Evolutionary conservation across 345 rosid genomes (phyloP), one percentile per base, ranked within the genome.

Genomic region (Gossypium mustelinum): DNA sequence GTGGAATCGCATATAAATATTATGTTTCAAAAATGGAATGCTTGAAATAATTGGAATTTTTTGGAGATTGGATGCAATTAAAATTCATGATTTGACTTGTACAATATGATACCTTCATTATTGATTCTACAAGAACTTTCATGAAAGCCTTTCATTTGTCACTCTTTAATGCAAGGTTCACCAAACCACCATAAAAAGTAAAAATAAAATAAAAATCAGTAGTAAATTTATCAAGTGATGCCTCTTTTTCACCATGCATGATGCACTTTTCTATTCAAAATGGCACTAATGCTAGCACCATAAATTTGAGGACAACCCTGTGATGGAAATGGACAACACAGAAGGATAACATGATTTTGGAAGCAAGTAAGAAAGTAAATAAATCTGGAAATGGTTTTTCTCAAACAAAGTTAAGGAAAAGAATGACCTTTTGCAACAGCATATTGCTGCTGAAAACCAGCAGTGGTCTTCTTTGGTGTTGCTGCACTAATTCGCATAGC

Each of bases 401-500:
- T 56, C 4, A 7, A 29, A 34, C 25, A 29, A 72, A 41, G 54
- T 59, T 72, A 55, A 56, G 10, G 29, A 55, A 48, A 78, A 1
- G n/a, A 63, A 63, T 27, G 72, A 52, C 98, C 90, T 86, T 93
- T 93, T 47, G 84, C 43, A 1, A 85, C 73, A 12, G 84, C 82
- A 81, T 88, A 91, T 10, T 78, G 94, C 78, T 89, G 97, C 80
- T 89, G 95, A 73, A 85, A 73, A 66, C 84, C 88, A 18, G 88
- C 88, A 22, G 87, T 82, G 9, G 87, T 78, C 79, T 93, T 93
- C 75, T 89, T 89, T 2, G 98, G 98, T 9, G 97, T 91, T 14
- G 98, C 98, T 29, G 86, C 92, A 75, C 97, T 93, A 41, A 93
- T 93, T 70, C 98, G 93, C 98, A 93, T 93, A 0, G 93, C 92